Base-by-base conservation (phyloP, 345 rosid genomes). In the Ricinus communis region DNA sequence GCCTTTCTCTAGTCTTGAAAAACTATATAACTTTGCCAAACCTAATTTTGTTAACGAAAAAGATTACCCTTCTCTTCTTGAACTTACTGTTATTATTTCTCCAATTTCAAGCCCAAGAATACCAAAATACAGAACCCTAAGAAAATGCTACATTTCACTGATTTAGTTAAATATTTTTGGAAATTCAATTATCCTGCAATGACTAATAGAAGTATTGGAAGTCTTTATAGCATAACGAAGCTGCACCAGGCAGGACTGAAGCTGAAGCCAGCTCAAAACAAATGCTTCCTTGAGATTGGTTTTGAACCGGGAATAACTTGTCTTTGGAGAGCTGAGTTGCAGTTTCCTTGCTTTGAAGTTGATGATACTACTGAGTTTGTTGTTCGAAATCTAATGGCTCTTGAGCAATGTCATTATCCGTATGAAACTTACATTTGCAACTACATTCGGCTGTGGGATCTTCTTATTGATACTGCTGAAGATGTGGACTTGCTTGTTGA, bases 401-500 rank as follows among this genome's bases (percentile, higher is more conserved):
- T 58, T 2, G 68, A 74, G 62, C 53, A 47, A 25, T 66, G 66
- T 24, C 72, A 74, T 22, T 67, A 60, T 31, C 62, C 66, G 1
- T 8, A 21, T 0, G 47, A 68, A 24, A 62, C 68, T 5, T 53
- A 61, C 27, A 41, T 68, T 0, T 67, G 72, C 72, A 31, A 41
- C 30, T 68, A 50, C 47, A 12, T 61, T 19, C 7, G 19, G 22
- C 33, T 59, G 3, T 33, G n/a, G 67, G 61, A 45, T 40, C 19
- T 22, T 28, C 66, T 74, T 8, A 68, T 74, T 12, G 49, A 68
- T 12, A 60, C 54, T 5, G 62, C 40, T 7, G 47, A 68, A 18
- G 72, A 74, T 49, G 77, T 74, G 55, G 62, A 40, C 14, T 53
- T 74, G 38, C 77, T 68, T 27, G 62, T 31, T 18, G 77, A 68